Base-by-base conservation (phyloP, 2,329 filamentous ascomycete genomes). In the Microsporum canis region DNA sequence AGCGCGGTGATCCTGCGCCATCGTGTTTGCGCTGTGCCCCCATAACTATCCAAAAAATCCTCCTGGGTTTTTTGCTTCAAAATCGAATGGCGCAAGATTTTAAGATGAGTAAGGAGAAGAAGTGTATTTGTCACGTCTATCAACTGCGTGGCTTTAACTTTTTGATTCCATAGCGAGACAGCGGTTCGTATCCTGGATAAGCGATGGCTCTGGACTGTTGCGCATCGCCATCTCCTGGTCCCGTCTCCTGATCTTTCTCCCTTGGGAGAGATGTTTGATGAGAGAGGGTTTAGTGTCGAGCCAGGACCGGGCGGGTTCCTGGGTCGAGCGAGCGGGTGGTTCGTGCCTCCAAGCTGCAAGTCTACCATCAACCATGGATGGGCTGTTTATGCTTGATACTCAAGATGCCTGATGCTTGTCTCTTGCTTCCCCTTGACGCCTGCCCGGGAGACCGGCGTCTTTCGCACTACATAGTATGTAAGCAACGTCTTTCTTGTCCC, bases 1-100 rank as follows among this genome's bases (percentile, higher is more conserved):
- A 55, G 51, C 51, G 51, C 51, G 51, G 51, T n/a, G 51, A 55
- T 55, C 51, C 51, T 34, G 14, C 51, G 51, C 51, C 31, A 55
- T 36, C 14, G 17, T 12, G 31, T n/a, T 17, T 34, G 31, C 51
- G 3, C 12, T 10, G 51, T 29, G 6, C 51, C 23, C 5, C 23
- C 6, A 51, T 8, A 29, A 23, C 45, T 14, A 27, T 23, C 17
- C 23, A 23, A 23, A 23, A 23, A 23, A 23, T 51, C 23, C 27
- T 17, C 39, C 39, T 43, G n/a, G 17, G 17, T 23, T 23, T 23
- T 23, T 23, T 23, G 1, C 17, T 23, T 23, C 17, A 23, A 23
- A 23, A 23, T 23, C 17, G 17, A 23, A 23, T n/a, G 4, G 45
- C 45, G 45, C 17, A 23, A 23, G 17, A 23, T 23, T 23, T 29